Evolutionary conservation across 108 stramenopile genomes (phyloP).

Genomic region (Mediolabrus comicus): DNA sequence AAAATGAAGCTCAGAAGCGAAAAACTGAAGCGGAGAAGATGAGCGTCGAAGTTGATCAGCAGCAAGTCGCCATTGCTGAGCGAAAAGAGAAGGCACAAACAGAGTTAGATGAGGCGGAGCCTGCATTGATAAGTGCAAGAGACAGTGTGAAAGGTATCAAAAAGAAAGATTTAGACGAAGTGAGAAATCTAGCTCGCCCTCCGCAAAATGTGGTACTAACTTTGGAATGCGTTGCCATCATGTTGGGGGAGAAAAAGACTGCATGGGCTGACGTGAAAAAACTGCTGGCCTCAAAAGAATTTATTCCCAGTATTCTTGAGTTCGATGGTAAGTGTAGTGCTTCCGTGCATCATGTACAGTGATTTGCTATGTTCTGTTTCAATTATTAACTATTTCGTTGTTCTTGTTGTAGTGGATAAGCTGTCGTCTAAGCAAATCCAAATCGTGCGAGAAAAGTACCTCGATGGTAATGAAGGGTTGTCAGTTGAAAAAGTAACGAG

Average conservation of each 20-base stretch:
- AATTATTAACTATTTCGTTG: background rate
- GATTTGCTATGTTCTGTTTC: background rate
- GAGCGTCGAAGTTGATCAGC: slow-evolving; percentile 80
- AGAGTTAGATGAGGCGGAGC: slow-evolving; percentile 96
- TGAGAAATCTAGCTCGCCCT: slow-evolving; percentile 89
- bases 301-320: slow-evolving; percentile 96
- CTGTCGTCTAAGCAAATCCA: slow-evolving; percentile 81
- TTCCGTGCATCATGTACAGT: background rate
- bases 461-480: slow-evolving; percentile 77
- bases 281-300: slow-evolving; percentile 85
- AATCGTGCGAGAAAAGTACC: slow-evolving; percentile 80
- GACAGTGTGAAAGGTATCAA: slow-evolving; percentile 91
- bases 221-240: slow-evolving; percentile 93
- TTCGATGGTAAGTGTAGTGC: slow-evolving; percentile 54
- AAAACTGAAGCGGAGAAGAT: slow-evolving; percentile 92
- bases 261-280: slow-evolving; percentile 96
- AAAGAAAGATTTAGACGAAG: slow-evolving; percentile 95
- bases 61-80: slow-evolving; percentile 74
- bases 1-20: slow-evolving; percentile 92
- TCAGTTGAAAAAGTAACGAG: slow-evolving; percentile 68
- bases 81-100: slow-evolving; percentile 91
- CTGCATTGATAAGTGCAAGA: slow-evolving; percentile 90
- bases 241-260: slow-evolving; percentile 89
- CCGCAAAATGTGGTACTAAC: slow-evolving; percentile 93
- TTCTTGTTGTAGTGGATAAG: slow-evolving; percentile 65